These are phyloP conservation scores for Tausonia pullulans DNA, from an alignment of 1,284 basidiomycete species.

Conservation along the genomic window DNA sequence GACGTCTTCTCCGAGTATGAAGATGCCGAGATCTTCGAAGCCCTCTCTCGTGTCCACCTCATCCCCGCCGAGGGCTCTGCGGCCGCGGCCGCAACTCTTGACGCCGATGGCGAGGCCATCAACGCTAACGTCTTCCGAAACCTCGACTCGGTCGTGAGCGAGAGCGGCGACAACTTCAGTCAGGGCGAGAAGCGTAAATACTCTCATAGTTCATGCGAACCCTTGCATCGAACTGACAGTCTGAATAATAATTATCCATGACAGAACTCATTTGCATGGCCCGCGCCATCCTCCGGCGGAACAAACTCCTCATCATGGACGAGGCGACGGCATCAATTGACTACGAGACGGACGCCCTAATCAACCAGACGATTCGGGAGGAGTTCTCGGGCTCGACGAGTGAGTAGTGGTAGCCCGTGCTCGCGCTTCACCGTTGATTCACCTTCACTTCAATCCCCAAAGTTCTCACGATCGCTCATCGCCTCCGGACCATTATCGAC, in stretches of 20 bases:
- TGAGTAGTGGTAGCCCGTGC: too few species aligned
- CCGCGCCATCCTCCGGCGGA: conserved; percentile 62
- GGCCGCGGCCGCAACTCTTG: conserved; percentile 36
- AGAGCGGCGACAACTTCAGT: conserved; percentile 78
- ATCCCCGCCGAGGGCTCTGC: conserved; percentile 37
- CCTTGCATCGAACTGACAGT: not conserved
- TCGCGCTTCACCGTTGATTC: too few species aligned
- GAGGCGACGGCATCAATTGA: not conserved
- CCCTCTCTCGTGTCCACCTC: conserved; percentile 74
- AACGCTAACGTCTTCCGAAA: conserved; percentile 79
- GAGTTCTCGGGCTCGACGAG: conserved; percentile 28
- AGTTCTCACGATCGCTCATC: conserved; percentile 60
- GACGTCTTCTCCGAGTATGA: conserved; percentile 84
- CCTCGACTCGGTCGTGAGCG: conserved; percentile 60
- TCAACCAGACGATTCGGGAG: conserved; percentile 52
- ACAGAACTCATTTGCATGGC: conserved; percentile 64
- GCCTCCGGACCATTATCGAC: conserved; percentile 56
- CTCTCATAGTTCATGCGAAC: conserved; percentile 45
- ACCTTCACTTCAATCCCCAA: too few species aligned
- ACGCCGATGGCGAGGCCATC: conserved; percentile 39
- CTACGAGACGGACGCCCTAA: conserved; percentile 43
- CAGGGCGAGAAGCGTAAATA: conserved; percentile 59
- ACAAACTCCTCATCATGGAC: conserved; percentile 68
- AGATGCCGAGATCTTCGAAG: conserved; percentile 75
- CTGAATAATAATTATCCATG: not conserved